Evolutionary conservation across 1,139 yeast species (phyloP).

Genomic region (Meyerozyma smithsonii): DNA sequence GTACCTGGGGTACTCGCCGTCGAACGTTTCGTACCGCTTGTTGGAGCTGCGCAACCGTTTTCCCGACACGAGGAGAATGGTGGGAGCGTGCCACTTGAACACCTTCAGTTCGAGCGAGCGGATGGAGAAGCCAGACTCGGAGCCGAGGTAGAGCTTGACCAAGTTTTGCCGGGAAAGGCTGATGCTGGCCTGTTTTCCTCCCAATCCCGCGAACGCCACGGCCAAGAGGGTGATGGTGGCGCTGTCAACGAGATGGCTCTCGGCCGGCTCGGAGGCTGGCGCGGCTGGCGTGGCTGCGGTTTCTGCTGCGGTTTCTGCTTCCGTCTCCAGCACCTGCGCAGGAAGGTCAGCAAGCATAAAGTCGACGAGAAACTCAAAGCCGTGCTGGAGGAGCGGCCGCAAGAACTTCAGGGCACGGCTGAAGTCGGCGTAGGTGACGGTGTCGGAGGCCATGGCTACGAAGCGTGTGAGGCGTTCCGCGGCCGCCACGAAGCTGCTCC

Average conservation of each 20-base stretch:
- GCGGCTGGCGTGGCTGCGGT: background rate
- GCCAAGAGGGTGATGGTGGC: background rate
- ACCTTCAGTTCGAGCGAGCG: conserved; percentile 79
- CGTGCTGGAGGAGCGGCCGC: background rate
- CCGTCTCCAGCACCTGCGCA: background rate
- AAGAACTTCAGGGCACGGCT: conserved; percentile 5
- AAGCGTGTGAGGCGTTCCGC: conserved; percentile 8
- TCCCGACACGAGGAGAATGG: conserved; percentile 68
- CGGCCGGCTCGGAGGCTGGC: background rate
- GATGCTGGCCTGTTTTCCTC: background rate
- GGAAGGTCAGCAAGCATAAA: background rate
- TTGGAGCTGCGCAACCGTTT: conserved; percentile 42
- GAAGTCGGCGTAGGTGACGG: conserved; percentile 33
- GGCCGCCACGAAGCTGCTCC: conserved; percentile 43
- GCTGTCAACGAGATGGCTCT: background rate
- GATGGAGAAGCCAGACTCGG: conserved; percentile 80
- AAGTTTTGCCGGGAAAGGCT: conserved; percentile 26
- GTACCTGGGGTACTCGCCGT: conserved; percentile 47
- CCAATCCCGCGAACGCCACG: background rate
- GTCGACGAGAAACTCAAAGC: background rate
- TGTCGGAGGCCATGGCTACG: background rate
- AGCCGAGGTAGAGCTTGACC: conserved; percentile 65
- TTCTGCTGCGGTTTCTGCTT: background rate
- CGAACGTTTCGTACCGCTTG: conserved; percentile 48
- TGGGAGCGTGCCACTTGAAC: conserved; percentile 89